A percentile compares a stretch with the other conserved stretches of the same genome.
Conservation (phyloP, 2,329 filamentous ascomycete genomes). For the Exophiala sp. region DNA sequence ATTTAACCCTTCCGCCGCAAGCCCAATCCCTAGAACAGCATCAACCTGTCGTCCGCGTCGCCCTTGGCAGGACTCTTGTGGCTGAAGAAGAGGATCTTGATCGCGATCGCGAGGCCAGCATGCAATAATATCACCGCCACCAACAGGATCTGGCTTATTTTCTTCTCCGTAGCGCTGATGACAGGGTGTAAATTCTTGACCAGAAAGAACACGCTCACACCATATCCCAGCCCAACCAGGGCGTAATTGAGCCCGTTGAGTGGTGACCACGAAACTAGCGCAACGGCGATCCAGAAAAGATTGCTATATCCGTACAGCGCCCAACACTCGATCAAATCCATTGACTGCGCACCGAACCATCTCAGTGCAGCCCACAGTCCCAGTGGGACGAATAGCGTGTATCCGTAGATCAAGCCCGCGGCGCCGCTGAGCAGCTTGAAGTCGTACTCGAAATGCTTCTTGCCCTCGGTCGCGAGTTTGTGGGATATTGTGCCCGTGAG, state of each 20-base stretch:
- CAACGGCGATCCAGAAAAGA: constrained; percentile 94
- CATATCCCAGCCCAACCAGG: constrained; percentile 85
- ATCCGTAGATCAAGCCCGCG: constrained; percentile 90
- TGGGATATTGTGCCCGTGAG: constrained; percentile 91
- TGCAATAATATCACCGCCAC: constrained; percentile 81
- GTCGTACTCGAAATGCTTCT: constrained; percentile 30
- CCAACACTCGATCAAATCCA: constrained; percentile 92
- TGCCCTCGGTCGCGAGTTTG: constrained; percentile 61
- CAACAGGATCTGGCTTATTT: constrained; percentile 84
- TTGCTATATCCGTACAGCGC: constrained; percentile 95
- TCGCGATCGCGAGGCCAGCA: constrained; percentile 83
- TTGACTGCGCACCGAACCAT: constrained; percentile 92
- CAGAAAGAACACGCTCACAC: constrained; percentile 75
- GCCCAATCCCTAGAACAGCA: constrained; percentile 1
- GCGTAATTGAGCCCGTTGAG: constrained; percentile 86
- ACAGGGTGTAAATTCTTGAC: constrained; percentile 87
- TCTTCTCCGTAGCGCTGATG: constrained; percentile 84
- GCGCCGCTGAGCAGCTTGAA: constrained; percentile 85
- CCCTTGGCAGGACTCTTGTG: constrained; percentile 62
- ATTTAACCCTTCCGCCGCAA: background rate
- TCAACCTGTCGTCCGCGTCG: constrained; percentile 23
- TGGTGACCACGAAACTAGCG: constrained; percentile 84
- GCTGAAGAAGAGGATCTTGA: constrained; percentile 94
- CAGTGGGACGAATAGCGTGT: constrained; percentile 82
- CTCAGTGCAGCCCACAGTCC: constrained; percentile 81